phyloP scores from a whole-genome alignment of 1,139 yeast species.

The Trichomonascaceae sp. region DNA sequence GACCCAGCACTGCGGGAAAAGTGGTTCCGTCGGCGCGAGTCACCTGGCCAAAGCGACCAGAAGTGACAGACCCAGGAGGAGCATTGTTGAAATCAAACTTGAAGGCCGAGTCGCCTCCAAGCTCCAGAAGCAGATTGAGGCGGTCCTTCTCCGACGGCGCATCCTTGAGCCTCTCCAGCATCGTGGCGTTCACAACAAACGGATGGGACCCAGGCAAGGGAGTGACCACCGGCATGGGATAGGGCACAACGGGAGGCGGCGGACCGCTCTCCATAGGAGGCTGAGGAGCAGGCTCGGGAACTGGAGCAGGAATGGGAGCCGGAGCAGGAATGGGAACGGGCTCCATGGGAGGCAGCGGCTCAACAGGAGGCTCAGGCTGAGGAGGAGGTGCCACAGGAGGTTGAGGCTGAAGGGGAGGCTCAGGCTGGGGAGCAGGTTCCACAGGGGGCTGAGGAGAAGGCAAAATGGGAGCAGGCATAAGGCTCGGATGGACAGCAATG shows the following conservation, averaged over 20 bases:
- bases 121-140: constrained; percentile 8
- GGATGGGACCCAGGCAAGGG: background rate
- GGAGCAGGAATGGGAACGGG: background rate
- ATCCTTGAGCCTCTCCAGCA: background rate
- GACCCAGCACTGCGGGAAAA: constrained; percentile 11
- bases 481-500: too few relatives aligned
- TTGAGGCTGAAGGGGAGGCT: background rate
- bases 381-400: background rate
- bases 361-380: background rate
- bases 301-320: background rate
- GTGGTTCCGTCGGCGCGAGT: constrained; percentile 9
- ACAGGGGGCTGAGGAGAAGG: background rate
- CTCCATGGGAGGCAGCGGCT: background rate
- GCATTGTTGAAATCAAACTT: constrained; percentile 11
- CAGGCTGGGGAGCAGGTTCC: background rate
- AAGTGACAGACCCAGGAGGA: constrained; percentile 8
- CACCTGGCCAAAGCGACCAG: constrained; percentile 7
- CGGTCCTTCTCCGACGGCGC: constrained; percentile 10
- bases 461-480: too few relatives aligned
- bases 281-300: background rate
- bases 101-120: constrained; percentile 8
- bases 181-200: background rate
- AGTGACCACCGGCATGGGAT: background rate
- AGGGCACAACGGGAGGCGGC: too few relatives aligned
- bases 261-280: too few relatives aligned